Evolutionary conservation across 1,284 basidiomycete genomes (phyloP).

Genomic region (Rhodotorula sp.): DNA sequence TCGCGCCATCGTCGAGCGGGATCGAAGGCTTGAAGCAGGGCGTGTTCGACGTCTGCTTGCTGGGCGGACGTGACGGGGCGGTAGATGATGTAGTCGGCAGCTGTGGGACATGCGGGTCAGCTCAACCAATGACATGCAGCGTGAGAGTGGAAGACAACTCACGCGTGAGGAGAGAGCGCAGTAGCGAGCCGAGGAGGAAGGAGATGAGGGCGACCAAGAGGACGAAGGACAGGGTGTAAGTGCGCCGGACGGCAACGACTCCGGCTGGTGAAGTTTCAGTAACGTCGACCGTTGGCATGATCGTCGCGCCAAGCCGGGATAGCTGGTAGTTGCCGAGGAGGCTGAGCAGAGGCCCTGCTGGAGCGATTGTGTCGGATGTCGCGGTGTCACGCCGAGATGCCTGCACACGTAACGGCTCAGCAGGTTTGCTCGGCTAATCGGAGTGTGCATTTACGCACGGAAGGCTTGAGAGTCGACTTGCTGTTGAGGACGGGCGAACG

Average conservation of each 20-base stretch:
- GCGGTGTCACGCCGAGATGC: constrained; percentile 22
- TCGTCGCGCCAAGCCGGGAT: constrained; percentile 21
- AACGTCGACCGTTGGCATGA: constrained; percentile 25
- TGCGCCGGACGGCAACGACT: constrained; percentile 1
- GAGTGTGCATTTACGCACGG: neutral
- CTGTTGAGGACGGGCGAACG: constrained; percentile 17
- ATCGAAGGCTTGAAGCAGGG: constrained; percentile 39
- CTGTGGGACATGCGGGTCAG: constrained; percentile 1
- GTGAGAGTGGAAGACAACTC: constrained; percentile 38
- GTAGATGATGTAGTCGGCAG: constrained; percentile 41
- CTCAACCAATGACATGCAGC: constrained; percentile 55
- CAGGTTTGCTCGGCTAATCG: rapidly evolving
- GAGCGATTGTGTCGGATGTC: constrained; percentile 9
- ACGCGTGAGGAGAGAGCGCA: constrained; percentile 79
- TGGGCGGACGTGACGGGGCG: constrained; percentile 10
- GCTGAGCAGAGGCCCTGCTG: constrained; percentile 19
- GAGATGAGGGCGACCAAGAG: constrained; percentile 79
- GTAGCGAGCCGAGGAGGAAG: constrained; percentile 83
- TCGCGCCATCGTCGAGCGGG: constrained; percentile 39
- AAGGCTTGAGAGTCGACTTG: neutral
- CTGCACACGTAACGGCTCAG: neutral
- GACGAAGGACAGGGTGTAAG: constrained; percentile 53
- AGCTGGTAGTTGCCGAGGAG: constrained; percentile 33
- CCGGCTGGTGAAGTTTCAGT: constrained; percentile 14
- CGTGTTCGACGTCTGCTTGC: constrained; percentile 35